Conservation (phyloP, 306 rosid genomes). For the Begonia peltatifolia region DNA sequence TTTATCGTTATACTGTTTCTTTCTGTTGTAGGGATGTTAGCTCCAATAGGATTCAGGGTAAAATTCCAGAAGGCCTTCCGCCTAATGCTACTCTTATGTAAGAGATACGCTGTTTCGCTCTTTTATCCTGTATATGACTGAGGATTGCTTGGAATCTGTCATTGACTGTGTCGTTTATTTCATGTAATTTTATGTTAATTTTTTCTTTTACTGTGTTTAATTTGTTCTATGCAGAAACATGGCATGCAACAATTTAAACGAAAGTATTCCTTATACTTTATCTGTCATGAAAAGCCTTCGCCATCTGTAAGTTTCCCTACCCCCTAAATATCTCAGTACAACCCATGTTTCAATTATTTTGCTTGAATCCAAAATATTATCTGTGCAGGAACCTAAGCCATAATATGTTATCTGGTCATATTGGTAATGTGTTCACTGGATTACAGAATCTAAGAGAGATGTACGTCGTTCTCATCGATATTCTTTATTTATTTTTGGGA, state of each 20-base stretch:
- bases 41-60: conserved; percentile 52
- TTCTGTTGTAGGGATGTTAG: conserved; percentile 62
- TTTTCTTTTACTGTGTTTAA: conserved; percentile 1
- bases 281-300: conserved; percentile 44
- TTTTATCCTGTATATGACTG: background rate
- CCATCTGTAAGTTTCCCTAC: conserved; percentile 51
- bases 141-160: conserved; percentile 3
- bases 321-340: conserved; percentile 1
- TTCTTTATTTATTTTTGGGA: no score
- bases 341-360: no score
- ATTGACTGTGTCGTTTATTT: background rate
- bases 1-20: background rate
- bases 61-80: conserved; percentile 59
- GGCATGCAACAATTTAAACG: conserved; percentile 56
- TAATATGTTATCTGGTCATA: conserved; percentile 60
- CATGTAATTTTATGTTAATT: background rate
- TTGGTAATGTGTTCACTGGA: conserved; percentile 75
- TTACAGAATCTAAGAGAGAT: conserved; percentile 60
- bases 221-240: conserved; percentile 45
- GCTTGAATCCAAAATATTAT: conserved; percentile 10
- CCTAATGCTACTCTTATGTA: conserved; percentile 83
- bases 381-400: conserved; percentile 82
- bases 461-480: conserved; percentile 23
- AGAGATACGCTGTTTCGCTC: conserved; percentile 10
- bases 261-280: conserved; percentile 54